These are phyloP conservation scores for Pleurotus eryngii DNA, from an alignment of 768 basidiomycete species.

Conservation along the genomic window DNA sequence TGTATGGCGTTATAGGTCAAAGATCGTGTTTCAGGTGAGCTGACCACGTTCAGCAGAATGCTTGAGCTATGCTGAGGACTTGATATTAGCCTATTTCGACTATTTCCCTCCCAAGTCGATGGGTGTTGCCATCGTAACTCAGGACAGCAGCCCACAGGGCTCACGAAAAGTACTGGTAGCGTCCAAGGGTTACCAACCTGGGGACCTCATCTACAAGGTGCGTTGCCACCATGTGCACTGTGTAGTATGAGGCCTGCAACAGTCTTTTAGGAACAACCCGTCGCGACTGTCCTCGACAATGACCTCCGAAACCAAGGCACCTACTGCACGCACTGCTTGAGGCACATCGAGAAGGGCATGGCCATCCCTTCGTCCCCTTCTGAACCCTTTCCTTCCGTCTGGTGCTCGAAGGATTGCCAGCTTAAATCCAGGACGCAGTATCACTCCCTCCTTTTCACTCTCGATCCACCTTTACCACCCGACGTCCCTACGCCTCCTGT, in stretches of 20 bases:
- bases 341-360: conserved; percentile 44
- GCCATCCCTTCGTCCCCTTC: conserved; percentile 38
- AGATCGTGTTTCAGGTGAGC: conserved; percentile 74
- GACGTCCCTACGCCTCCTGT: conserved; percentile 28
- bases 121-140: conserved; percentile 48
- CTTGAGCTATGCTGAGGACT: conserved; percentile 9
- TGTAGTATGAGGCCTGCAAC: background rate
- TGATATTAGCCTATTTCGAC: conserved; percentile 65
- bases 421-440: conserved; percentile 52
- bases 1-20: conserved; percentile 48
- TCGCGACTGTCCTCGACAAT: conserved; percentile 66
- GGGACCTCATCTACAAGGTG: conserved; percentile 79
- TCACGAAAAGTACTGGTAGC: conserved; percentile 57
- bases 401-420: conserved; percentile 74
- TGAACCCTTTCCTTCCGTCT: conserved; percentile 56
- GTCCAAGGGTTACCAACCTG: conserved; percentile 62
- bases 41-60: background rate
- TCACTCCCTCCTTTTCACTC: conserved; percentile 68
- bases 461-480: conserved; percentile 57
- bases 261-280: conserved; percentile 62
- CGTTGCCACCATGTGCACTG: conserved; percentile 4
- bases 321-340: conserved; percentile 74
- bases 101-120: conserved; percentile 70
- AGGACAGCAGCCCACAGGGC: conserved; percentile 18
- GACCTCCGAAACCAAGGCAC: conserved; percentile 68